These are phyloP conservation scores for Penicillium subrubescens DNA, from an alignment of 495 filamentous ascomycete species.

Conservation along the genomic window DNA sequence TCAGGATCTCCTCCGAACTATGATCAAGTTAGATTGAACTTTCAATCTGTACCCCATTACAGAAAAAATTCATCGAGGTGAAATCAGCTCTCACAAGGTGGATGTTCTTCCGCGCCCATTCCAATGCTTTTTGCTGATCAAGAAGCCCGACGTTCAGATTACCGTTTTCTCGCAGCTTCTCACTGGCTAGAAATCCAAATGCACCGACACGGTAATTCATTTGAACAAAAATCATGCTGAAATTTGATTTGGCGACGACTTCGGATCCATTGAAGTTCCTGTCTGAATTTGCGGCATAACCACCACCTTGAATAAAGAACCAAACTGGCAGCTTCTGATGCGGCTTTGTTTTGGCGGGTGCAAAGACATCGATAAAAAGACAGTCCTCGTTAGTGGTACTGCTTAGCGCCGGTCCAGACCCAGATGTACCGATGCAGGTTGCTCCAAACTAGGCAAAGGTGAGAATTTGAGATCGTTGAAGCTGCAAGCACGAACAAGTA, in stretches of 20 bases:
- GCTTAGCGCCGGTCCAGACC: not conserved
- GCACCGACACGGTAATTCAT: conserved; percentile 73
- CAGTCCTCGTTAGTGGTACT: not conserved
- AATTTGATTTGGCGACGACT: conserved; percentile 52
- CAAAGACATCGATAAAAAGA: conserved; percentile 2
- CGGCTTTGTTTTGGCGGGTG: not conserved
- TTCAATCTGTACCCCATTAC: not conserved
- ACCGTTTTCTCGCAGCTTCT: conserved; percentile 50
- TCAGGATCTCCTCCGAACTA: conserved; percentile 66
- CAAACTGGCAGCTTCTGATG: conserved; percentile 54
- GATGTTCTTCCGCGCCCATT: conserved; percentile 64
- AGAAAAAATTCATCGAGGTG: not conserved
- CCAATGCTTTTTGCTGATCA: conserved; percentile 62
- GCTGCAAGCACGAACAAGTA: too few relatives aligned
- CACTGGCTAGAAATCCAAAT: conserved; percentile 66
- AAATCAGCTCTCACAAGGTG: not conserved
- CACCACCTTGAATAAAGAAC: conserved; percentile 70
- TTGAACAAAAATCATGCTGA: conserved; percentile 60
- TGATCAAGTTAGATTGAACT: not conserved
- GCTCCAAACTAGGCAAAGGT: not conserved
- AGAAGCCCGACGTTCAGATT: conserved; percentile 59
- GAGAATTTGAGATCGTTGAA: not conserved
- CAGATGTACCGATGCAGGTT: not conserved
- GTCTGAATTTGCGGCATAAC: conserved; percentile 60
- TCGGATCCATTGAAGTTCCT: conserved; percentile 60